These are phyloP conservation scores for Jamesozyma rosinii DNA, from an alignment of 805 yeast genomes.

Conservation along the genomic window DNA sequence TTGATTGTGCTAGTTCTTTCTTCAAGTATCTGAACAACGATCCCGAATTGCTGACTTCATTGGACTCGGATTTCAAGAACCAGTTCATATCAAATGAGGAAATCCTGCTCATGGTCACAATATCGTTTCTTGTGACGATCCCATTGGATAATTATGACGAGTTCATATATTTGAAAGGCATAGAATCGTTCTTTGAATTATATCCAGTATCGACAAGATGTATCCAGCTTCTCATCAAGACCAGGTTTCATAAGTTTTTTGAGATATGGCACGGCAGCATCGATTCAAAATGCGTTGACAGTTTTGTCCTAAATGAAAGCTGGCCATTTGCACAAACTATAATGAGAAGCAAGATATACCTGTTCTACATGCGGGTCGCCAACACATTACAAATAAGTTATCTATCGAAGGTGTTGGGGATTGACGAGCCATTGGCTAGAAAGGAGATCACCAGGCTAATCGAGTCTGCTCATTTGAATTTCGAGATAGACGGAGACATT, in stretches of 20 bases:
- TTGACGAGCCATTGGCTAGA: constrained; percentile 11
- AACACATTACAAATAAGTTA: constrained; percentile 17
- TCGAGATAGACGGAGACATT: constrained; percentile 13
- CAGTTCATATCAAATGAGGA: constrained; percentile 15
- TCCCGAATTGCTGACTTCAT: constrained; percentile 4
- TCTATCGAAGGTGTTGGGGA: constrained; percentile 17
- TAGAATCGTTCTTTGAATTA: constrained; percentile 9
- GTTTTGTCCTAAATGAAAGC: constrained; percentile 13
- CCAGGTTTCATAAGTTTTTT: constrained; percentile 20
- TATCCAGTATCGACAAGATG: constrained; percentile 12
- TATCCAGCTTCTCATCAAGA: constrained; percentile 14
- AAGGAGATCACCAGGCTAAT: constrained; percentile 17
- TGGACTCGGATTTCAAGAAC: background rate
- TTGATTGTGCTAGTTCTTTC: constrained; percentile 16
- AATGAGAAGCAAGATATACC: constrained; percentile 23
- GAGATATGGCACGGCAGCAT: constrained; percentile 19
- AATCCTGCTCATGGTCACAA: constrained; percentile 15
- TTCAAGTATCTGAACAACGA: constrained; percentile 14
- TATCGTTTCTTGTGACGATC: constrained; percentile 19
- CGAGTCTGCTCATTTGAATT: constrained; percentile 14
- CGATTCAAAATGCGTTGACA: constrained; percentile 8
- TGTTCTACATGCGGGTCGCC: constrained; percentile 24
- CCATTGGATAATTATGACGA: constrained; percentile 24
- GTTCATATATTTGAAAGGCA: constrained; percentile 16
- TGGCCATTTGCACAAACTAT: constrained; percentile 15